These are phyloP conservation scores for Begonia loranthoides DNA, from an alignment of 306 rosid species.

Conservation along the genomic window DNA sequence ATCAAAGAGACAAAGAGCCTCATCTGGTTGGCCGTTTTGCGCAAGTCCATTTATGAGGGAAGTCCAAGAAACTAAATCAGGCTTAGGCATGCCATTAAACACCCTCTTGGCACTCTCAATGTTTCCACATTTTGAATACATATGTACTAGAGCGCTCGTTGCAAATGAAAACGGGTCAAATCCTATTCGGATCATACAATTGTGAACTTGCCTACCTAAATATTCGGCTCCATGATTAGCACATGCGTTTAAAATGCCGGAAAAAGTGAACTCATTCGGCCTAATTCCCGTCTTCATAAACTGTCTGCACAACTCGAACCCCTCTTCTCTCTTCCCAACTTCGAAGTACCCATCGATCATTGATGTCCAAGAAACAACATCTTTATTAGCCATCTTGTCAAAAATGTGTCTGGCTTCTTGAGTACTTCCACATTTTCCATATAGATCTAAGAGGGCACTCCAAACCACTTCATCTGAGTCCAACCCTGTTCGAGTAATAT, in stretches of 20 bases:
- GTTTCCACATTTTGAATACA: slow-evolving; percentile 58
- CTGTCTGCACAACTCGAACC: slow-evolving; percentile 37
- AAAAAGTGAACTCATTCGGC: slow-evolving; percentile 57
- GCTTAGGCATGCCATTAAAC: slow-evolving; percentile 33
- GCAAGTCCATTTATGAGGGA: slow-evolving; percentile 54
- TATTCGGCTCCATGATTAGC: slow-evolving; percentile 45
- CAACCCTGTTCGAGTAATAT: slow-evolving; percentile 30
- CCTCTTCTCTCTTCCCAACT: slow-evolving; percentile 51
- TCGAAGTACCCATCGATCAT: slow-evolving; percentile 49
- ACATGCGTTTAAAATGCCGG: slow-evolving; percentile 50
- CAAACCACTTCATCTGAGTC: slow-evolving; percentile 51
- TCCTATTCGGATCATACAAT: slow-evolving; percentile 41
- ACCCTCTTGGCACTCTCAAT: slow-evolving; percentile 35
- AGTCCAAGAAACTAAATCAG: slow-evolving; percentile 61
- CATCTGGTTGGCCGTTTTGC: slow-evolving; percentile 46
- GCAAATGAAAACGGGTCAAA: slow-evolving; percentile 39
- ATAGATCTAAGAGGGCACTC: slow-evolving; percentile 50
- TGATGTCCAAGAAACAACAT: slow-evolving; percentile 51
- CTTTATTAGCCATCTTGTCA: slow-evolving; percentile 31
- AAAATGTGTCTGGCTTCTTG: slow-evolving; percentile 46
- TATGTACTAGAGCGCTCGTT: slow-evolving; percentile 45
- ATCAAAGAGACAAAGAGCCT: slow-evolving; percentile 46
- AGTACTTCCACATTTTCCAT: slow-evolving; percentile 60
- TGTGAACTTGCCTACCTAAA: slow-evolving; percentile 47
- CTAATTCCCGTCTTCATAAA: slow-evolving; percentile 28